Evolutionary conservation across 78 protist genomes (phyloP), one percentile per base, ranked within the genome.

Genomic region (Protostelium mycophagum): DNA sequence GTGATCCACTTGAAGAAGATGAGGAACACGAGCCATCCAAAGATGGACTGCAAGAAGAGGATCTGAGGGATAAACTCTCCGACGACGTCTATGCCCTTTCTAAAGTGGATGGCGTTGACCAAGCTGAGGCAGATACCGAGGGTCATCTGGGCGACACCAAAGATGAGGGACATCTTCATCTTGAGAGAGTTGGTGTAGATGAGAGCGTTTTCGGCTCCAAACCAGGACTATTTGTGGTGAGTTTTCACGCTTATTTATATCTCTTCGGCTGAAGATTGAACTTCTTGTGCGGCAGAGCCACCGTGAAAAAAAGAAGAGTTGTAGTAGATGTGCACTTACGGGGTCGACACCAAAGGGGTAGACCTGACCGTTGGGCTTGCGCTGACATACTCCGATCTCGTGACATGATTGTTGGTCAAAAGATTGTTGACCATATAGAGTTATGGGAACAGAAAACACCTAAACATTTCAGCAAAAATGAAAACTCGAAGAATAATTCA

Each of bases 71-170:
- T 91, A 92, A 97, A 98, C 85, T 93, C 95, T 87, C 90, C 84
- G 89, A 90, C 87, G 36, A 98, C 85, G 63, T 96, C 84, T 83
- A 92, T 29, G 28, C 0, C 25, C 86, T 90, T 85, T 34, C 38
- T 38, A 91, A 87, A 95, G 90, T 97, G 90, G 51, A 97, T 83
- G 86, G 91, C 87, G 93, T 99, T 99, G 88, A 93, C 73, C 29
- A 94, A 36, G 36, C 89, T 36, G 85, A 99, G 95, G 87, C 91
- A 0, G 37, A 99, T 87, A 35, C 99, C 99, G 35, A 97, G 37
- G 38, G 88, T 0, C 99, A 99, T 99, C 91, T 97, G 99, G 38
- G 88, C 25, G 39, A 99, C 98, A 36, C 99, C 99, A 36, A 98
- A 28, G 29, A 99, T 35, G 34, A 99, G 93, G 38, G 99, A 92